phyloP scores from a whole-genome alignment of 257 asterid species.

The Nicotiana sylvestris region DNA sequence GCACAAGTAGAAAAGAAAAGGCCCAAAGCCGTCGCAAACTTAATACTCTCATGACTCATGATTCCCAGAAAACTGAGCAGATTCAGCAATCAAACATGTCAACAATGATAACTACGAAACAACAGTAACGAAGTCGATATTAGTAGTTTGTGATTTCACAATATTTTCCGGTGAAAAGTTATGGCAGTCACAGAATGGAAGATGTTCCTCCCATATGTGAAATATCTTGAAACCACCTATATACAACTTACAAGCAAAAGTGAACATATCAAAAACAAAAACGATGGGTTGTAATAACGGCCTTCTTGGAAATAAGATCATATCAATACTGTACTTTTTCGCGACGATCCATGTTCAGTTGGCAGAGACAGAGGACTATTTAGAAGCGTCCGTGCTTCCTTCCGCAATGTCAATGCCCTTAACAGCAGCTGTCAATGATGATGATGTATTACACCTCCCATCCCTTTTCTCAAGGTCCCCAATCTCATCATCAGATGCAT shows the following conservation, averaged over 20 bases:
- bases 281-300: neutral
- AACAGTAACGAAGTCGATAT: neutral
- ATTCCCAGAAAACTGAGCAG: neutral
- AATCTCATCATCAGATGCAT: conserved; percentile 50
- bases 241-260: conserved; percentile 5
- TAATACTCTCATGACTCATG: neutral
- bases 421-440: conserved; percentile 51
- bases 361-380: conserved; percentile 24
- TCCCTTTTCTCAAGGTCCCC: conserved; percentile 13
- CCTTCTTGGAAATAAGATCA: neutral
- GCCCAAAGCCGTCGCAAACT: neutral
- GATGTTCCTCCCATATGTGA: neutral
- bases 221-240: neutral
- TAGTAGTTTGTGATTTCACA: neutral
- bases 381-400: neutral
- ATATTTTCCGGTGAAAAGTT: neutral
- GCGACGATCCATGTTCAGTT: conserved; percentile 23
- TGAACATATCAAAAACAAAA: neutral
- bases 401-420: conserved; percentile 46
- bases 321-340: neutral
- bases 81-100: neutral
- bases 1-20: too few relatives aligned
- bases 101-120: neutral
- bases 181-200: neutral
- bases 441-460: conserved; percentile 25